phyloP scores from a whole-genome alignment of 2,329 filamentous ascomycete genomes.

The Arthrocladium fulminans region DNA sequence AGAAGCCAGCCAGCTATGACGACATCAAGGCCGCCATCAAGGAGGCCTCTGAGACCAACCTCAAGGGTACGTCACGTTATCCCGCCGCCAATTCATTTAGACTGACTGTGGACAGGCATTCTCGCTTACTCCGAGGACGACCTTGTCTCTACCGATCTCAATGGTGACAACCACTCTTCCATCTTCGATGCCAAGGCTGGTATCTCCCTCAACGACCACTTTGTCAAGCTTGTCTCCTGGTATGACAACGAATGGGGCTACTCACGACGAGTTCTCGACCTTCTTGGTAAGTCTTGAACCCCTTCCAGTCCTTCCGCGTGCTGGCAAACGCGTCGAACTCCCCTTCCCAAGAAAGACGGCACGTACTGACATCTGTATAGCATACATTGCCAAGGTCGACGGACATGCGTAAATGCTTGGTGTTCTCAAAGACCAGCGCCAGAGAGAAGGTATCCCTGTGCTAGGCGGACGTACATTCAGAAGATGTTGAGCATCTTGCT shows the following conservation, averaged over 20 bases:
- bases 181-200: slow-evolving; percentile 99
- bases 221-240: slow-evolving; percentile 97
- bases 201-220: slow-evolving; percentile 97
- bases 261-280: slow-evolving; percentile 87
- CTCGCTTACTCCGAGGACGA: slow-evolving; percentile 96
- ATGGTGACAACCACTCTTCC: slow-evolving; percentile 85
- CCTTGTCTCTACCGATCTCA: slow-evolving; percentile 86
- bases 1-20: slow-evolving; percentile 68
- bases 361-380: slow-evolving; percentile 34
- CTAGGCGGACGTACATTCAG: background rate
- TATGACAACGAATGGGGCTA: slow-evolving; percentile 99
- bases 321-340: too few species aligned
- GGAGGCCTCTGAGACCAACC: slow-evolving; percentile 69
- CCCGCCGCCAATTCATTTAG: slow-evolving; percentile 6
- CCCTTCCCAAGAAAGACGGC: slow-evolving; percentile 11
- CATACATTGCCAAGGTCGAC: slow-evolving; percentile 73
- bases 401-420: slow-evolving; percentile 24
- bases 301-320: too few species aligned
- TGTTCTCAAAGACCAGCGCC: background rate
- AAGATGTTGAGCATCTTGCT: too few species aligned
- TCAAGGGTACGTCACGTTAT: slow-evolving; percentile 61
- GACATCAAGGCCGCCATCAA: slow-evolving; percentile 90
- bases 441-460: background rate
- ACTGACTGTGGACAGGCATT: slow-evolving; percentile 52
- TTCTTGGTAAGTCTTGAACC: slow-evolving; percentile 44